These are phyloP conservation scores for Exophiala sideris DNA, from an alignment of 2,329 filamentous ascomycete genomes.

Conservation along the genomic window DNA sequence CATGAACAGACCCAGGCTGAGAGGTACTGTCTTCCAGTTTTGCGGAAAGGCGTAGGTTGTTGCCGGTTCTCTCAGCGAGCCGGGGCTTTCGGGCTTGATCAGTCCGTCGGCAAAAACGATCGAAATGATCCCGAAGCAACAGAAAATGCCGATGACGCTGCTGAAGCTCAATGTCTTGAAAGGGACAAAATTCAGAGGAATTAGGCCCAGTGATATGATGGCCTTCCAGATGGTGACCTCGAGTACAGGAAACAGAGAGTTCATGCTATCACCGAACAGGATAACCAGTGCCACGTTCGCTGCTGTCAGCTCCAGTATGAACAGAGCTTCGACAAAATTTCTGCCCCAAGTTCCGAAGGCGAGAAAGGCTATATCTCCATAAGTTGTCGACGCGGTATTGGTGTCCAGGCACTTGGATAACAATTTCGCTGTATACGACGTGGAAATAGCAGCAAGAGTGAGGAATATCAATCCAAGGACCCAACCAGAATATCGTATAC, in stretches of 20 bases:
- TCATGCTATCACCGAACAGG: conserved; percentile 87
- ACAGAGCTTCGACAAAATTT: conserved; percentile 77
- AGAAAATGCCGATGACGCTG: conserved; percentile 88
- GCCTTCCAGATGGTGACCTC: conserved; percentile 77
- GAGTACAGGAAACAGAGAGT: conserved; percentile 70
- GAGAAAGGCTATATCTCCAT: conserved; percentile 88
- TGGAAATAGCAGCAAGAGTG: conserved; percentile 68
- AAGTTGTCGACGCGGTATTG: conserved; percentile 82
- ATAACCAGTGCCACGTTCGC: conserved; percentile 87
- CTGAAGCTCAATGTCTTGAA: conserved; percentile 82
- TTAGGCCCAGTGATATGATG: conserved; percentile 71
- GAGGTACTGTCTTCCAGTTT: conserved; percentile 81
- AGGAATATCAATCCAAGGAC: conserved; percentile 75
- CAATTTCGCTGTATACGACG: conserved; percentile 80
- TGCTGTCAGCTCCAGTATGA: conserved; percentile 81
- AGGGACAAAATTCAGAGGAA: conserved; percentile 81
- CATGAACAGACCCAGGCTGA: conserved; percentile 88
- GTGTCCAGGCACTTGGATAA: conserved; percentile 85
- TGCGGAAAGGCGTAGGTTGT: conserved; percentile 75
- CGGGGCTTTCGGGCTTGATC: conserved; percentile 72
- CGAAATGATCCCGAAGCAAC: conserved; percentile 79
- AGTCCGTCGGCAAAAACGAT: conserved; percentile 84
- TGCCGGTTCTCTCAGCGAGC: conserved; percentile 78
- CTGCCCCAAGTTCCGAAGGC: conserved; percentile 82
- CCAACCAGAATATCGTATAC: conserved; percentile 85